Evolutionary conservation across 352 stramenopile genomes (phyloP).

Genomic region (Globisporangium nodosum): DNA sequence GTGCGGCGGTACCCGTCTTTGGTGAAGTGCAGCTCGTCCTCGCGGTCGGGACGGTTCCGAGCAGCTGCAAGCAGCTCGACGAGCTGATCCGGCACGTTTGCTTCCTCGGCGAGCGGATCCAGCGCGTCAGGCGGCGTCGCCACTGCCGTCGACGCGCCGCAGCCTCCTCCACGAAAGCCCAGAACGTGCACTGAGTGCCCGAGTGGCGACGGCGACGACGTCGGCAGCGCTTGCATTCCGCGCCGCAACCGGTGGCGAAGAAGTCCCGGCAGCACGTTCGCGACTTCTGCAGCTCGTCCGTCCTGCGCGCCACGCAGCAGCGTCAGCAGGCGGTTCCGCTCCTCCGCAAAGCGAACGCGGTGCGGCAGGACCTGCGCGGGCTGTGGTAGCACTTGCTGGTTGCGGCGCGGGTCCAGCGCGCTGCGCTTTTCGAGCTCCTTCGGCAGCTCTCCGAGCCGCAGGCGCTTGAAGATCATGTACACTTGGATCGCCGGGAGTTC

Average conservation of each 20-base stretch:
- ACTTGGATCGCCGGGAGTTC: slow-evolving; percentile 63
- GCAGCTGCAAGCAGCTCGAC: slow-evolving; percentile 4
- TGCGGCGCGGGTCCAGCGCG: neutral
- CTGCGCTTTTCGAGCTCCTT: neutral
- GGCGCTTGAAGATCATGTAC: slow-evolving; percentile 61
- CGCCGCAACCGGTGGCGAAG: neutral
- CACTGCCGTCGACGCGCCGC: neutral
- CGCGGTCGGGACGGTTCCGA: slow-evolving; percentile 1
- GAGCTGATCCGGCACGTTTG: slow-evolving; percentile 5
- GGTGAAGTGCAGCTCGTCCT: slow-evolving; percentile 11
- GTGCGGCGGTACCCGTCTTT: slow-evolving; percentile 24
- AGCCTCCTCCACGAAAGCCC: neutral
- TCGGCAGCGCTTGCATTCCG: neutral
- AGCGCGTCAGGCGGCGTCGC: neutral
- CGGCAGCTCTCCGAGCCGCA: slow-evolving; percentile 29
- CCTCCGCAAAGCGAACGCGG: slow-evolving; percentile 6
- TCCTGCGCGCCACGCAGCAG: slow-evolving; percentile 5
- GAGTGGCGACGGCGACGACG: neutral
- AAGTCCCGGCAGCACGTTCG: neutral
- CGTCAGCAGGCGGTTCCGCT: slow-evolving; percentile 15
- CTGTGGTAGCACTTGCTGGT: neutral
- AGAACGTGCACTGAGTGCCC: slow-evolving; percentile 11
- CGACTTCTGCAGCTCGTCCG: neutral
- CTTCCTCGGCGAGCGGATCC: slow-evolving; percentile 1
- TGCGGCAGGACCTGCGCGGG: neutral